A percentile compares a stretch with the other conserved stretches of the same genome.
These are phyloP conservation scores for Angomonas deanei DNA, from an alignment of 208 protist species.

Conservation along the genomic window DNA sequence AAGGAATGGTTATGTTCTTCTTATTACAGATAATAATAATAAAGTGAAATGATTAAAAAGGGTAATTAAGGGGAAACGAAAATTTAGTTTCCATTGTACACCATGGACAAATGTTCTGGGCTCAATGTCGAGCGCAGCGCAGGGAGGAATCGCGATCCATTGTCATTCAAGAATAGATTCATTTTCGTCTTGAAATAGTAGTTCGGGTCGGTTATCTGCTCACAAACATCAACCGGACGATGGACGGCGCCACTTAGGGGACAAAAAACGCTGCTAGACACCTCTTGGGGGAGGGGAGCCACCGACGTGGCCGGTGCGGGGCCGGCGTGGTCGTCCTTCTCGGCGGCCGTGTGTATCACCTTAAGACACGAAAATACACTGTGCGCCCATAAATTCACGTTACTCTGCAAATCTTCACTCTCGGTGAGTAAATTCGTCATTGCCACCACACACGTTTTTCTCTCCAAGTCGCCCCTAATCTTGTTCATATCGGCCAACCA, in stretches of 20 bases:
- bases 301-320: constrained; percentile 42
- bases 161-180: constrained; percentile 39
- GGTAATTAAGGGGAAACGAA: background rate
- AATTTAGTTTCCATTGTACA: constrained; percentile 11
- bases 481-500: constrained; percentile 85
- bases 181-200: constrained; percentile 59
- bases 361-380: constrained; percentile 65
- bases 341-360: constrained; percentile 67
- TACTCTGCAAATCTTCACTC: constrained; percentile 43
- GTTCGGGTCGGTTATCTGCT: constrained; percentile 49
- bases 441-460: constrained; percentile 82
- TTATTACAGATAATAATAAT: constrained; percentile 2
- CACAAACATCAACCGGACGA: constrained; percentile 63
- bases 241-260: constrained; percentile 66
- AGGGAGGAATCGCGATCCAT: constrained; percentile 19
- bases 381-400: constrained; percentile 43
- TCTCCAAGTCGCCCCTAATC: constrained; percentile 67
- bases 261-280: constrained; percentile 66
- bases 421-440: constrained; percentile 69
- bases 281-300: constrained; percentile 10
- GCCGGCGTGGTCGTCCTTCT: constrained; percentile 74
- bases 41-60: background rate
- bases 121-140: constrained; percentile 35
- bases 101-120: constrained; percentile 39
- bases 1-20: background rate